Conservation (phyloP, 2,329 filamentous ascomycete genomes). For the Trichoderma sp. region DNA sequence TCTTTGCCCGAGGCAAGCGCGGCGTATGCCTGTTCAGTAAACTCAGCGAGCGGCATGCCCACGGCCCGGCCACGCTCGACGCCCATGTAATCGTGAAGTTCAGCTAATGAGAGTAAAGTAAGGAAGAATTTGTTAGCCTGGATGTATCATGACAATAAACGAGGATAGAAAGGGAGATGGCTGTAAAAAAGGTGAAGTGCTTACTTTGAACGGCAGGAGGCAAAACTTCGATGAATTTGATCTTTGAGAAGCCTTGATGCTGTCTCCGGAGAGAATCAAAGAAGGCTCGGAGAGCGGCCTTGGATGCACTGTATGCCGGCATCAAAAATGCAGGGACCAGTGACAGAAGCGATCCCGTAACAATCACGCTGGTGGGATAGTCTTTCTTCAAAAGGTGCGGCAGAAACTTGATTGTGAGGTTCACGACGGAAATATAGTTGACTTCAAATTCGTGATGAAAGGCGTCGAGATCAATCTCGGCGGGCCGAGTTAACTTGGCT, state of each 20-base stretch:
- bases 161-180: background rate
- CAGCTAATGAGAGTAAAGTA: background rate
- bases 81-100: slow-evolving; percentile 20
- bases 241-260: slow-evolving; percentile 25
- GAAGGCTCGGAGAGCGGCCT: slow-evolving; percentile 31
- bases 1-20: slow-evolving; percentile 18
- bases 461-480: slow-evolving; percentile 32
- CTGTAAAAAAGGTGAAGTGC: background rate
- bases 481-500: slow-evolving; percentile 31
- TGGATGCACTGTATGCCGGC: slow-evolving; percentile 30
- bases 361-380: slow-evolving; percentile 24
- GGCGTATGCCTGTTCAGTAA: slow-evolving; percentile 12
- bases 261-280: slow-evolving; percentile 29
- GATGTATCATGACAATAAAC: background rate
- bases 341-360: slow-evolving; percentile 29
- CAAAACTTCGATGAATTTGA: slow-evolving; percentile 29
- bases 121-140: background rate
- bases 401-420: slow-evolving; percentile 30
- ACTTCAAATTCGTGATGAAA: slow-evolving; percentile 31
- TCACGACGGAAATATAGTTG: slow-evolving; percentile 31
- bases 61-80: slow-evolving; percentile 10
- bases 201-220: slow-evolving; percentile 30
- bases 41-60: slow-evolving; percentile 22
- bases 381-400: slow-evolving; percentile 26
- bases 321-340: slow-evolving; percentile 27